Base-by-base conservation (phyloP, 2,329 filamentous ascomycete genomes). In the Phoma sp. region DNA sequence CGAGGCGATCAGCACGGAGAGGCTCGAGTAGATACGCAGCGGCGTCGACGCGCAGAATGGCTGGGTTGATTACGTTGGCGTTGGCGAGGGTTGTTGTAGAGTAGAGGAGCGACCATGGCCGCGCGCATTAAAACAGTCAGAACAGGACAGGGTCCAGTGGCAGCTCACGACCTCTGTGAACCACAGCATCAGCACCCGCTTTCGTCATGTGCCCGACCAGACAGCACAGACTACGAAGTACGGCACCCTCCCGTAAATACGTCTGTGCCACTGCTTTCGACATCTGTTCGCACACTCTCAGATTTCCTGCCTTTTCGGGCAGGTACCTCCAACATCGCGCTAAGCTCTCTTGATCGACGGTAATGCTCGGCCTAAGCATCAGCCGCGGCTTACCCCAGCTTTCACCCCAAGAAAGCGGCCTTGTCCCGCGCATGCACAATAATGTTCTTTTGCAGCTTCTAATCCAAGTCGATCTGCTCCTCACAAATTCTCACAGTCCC, bases 351-450 rank as follows among this genome's bases (percentile, higher is more conserved):
- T 27, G 40, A 29, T 38, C 10, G 53, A 33, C 68, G 68, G 65
- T 53, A 65, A 50, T 47, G 46, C 22, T 52, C 68, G 67, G 68
- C 57, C 69, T 64, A 61, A 49, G 48, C 38, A 42, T n/a, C 14
- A 49, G 10, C 67, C 67, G 62, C 67, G 67, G 67, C 65, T 57
- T 47, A 51, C 45, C 58, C 51, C 55, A 58, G 42, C 43, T 52
- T 59, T 51, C 32, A 51, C 47, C 24, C 50, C 43, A 47, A 46
- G 49, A 33, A 39, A 25, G 40, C 52, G 46, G 52, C 36, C 47
- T 55, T 47, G 47, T 47, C 47, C 47, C 53, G 47, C 47, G 32
- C 52, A 55, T 48, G 48, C 46, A 54, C 55, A 58, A 48, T 40
- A 58, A 51, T 61, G 58, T 58, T 50, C 52, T 59, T 60, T 45